phyloP scores from a whole-genome alignment of 257 asterid genomes.

The Fraxinus americana region DNA sequence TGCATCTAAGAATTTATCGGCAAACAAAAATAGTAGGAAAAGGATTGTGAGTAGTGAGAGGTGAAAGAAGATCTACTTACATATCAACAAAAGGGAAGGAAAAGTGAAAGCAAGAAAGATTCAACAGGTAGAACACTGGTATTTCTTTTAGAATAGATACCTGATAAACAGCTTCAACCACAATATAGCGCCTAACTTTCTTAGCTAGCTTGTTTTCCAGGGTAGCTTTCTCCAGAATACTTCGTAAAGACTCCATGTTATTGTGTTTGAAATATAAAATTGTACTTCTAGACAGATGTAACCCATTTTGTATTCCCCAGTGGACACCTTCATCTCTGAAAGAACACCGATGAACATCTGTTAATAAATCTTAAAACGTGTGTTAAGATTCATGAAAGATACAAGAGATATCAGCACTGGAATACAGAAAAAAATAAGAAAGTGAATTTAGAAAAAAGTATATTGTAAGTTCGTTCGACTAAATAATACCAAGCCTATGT shows the following conservation, averaged over 20 bases:
- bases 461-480: neutral
- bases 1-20: neutral
- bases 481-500: neutral
- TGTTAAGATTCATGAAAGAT: slow-evolving; percentile 8
- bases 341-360: slow-evolving; percentile 20
- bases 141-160: slow-evolving; percentile 42
- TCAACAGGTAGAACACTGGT: neutral
- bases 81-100: neutral
- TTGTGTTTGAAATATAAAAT: slow-evolving; percentile 86
- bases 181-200: slow-evolving; percentile 89
- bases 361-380: neutral
- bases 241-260: slow-evolving; percentile 71
- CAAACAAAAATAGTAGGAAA: neutral
- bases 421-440: neutral
- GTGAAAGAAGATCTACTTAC: neutral
- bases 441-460: neutral
- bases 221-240: slow-evolving; percentile 65
- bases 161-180: slow-evolving; percentile 96
- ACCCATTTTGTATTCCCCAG: slow-evolving; percentile 98
- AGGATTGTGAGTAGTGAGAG: neutral
- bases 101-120: slow-evolving; percentile 12
- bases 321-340: slow-evolving; percentile 95
- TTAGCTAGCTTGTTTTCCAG: slow-evolving; percentile 77
- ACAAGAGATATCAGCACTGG: neutral
- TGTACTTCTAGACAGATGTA: slow-evolving; percentile 95